phyloP scores from a whole-genome alignment of 2,329 filamentous ascomycete genomes.

The Neophaeococcomyces aloes region DNA sequence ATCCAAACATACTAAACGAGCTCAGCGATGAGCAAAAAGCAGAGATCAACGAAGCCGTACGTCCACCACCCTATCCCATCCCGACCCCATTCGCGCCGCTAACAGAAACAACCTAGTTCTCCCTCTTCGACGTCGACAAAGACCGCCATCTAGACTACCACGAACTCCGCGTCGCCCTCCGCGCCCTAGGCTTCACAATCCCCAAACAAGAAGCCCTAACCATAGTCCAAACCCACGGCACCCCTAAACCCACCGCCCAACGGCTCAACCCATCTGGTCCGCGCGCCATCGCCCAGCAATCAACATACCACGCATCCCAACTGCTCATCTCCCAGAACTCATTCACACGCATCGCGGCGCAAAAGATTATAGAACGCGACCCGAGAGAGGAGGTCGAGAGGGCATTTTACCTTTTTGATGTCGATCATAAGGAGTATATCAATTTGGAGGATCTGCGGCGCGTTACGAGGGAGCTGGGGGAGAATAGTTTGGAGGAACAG shows the following conservation, averaged over 20 bases:
- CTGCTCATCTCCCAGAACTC: slow-evolving; percentile 62
- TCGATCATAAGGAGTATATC: slow-evolving; percentile 82
- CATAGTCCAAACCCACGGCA: slow-evolving; percentile 71
- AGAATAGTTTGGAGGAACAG: slow-evolving; percentile 76
- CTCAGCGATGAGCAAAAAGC: slow-evolving; percentile 82
- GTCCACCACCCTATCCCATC: slow-evolving; percentile 25
- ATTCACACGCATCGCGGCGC: slow-evolving; percentile 67
- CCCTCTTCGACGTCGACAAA: slow-evolving; percentile 92
- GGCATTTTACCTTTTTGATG: slow-evolving; percentile 88
- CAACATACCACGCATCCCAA: slow-evolving; percentile 46
- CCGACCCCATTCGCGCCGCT: background rate
- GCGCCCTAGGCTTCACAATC: slow-evolving; percentile 87
- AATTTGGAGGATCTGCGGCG: slow-evolving; percentile 76
- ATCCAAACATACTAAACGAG: slow-evolving; percentile 41
- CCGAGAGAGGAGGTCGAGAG: slow-evolving; percentile 83
- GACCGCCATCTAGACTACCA: slow-evolving; percentile 93
- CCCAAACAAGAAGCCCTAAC: slow-evolving; percentile 74
- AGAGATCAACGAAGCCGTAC: slow-evolving; percentile 86
- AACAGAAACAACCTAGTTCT: slow-evolving; percentile 50
- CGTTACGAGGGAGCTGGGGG: slow-evolving; percentile 82
- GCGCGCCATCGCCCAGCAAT: slow-evolving; percentile 28
- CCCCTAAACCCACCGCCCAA: slow-evolving; percentile 47
- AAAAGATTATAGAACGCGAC: slow-evolving; percentile 70
- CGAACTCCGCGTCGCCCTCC: slow-evolving; percentile 92
- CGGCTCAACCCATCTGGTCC: slow-evolving; percentile 18